Evolutionary conservation across 345 rosid genomes (phyloP), one percentile per base, ranked within the genome.

Genomic region (Moricandia arvensis): DNA sequence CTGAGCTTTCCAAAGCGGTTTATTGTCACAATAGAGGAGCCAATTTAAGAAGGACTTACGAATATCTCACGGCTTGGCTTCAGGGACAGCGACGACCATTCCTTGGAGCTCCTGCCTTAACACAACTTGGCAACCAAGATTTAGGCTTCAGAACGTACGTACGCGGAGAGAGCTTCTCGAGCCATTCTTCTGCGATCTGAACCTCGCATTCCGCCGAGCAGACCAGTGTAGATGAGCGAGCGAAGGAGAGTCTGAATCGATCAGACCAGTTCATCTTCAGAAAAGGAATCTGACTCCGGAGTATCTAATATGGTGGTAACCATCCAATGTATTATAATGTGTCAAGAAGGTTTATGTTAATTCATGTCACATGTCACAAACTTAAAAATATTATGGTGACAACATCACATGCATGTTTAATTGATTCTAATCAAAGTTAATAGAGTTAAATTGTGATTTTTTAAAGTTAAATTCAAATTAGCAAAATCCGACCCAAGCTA

Each of bases 81-180:
- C 97, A 24, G 99, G 97, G 43, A 90, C 90, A 1, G 99, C 97
- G 30, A 95, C 97, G 12, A 95, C 97, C 99, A 95, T 95, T 82
- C 97, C 99, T 88, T 95, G 87, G 64, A 95, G 93, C 54, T 85
- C 89, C 58, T 45, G 87, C 7, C 84, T 84, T 47, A 95, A 82
- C 51, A 95, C 87, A 68, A 95, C 92, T 87, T 95, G 99, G 61
- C 99, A 95, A 2, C 97, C 93, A 54, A 95, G 97, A 95, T 75
- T 83, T 89, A 72, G 89, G 76, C 82, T 87, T 87, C 79, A 95
- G 79, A 33, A 95, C 97, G 83, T 95, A 88, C 30, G 91, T 77
- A 65, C 97, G 87, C 0, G 93, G 85, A 0, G 99, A 97, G 15
- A 95, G 93, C 91, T 66, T 88, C 29, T 86, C 86, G 4, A 95